Evolutionary conservation across 148 eudicot species (phyloP).

Genomic region (Amaranthus hypochondriacus): DNA sequence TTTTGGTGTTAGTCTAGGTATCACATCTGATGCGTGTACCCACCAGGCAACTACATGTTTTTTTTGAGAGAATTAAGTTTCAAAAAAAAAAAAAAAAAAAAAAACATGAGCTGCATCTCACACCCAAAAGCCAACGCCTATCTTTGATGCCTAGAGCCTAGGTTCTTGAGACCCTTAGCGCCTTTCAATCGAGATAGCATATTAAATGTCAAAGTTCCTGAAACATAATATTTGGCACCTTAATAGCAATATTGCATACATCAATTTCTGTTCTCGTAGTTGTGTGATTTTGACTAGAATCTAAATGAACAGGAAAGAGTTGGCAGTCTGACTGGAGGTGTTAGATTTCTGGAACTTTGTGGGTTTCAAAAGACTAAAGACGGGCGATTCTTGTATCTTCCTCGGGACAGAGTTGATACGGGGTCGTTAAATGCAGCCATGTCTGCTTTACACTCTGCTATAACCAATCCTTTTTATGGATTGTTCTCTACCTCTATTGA

Average conservation of each 20-base stretch:
- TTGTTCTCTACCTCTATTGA: slow-evolving; percentile 58
- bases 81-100: background rate
- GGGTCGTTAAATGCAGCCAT: slow-evolving; percentile 45
- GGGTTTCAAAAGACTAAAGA: slow-evolving; percentile 62
- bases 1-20: no score
- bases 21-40: no score
- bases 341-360: slow-evolving; percentile 72
- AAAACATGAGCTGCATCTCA: background rate
- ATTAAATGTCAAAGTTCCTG: background rate
- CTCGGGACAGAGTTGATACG: slow-evolving; percentile 52
- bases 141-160: no score
- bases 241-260: background rate
- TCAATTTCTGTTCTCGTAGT: background rate
- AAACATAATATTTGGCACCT: no score
- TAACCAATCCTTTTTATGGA: slow-evolving; percentile 77
- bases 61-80: background rate
- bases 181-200: no score
- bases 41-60: no score
- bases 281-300: background rate
- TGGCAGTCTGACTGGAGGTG: slow-evolving; percentile 51
- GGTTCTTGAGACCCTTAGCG: no score
- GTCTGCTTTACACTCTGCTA: slow-evolving; percentile 43
- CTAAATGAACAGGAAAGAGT: slow-evolving; percentile 52
- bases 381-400: slow-evolving; percentile 52
- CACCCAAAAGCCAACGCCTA: no score